Evolutionary conservation across 805 yeast genomes (phyloP).

Genomic region (Yarrowia phangngaensis): DNA sequence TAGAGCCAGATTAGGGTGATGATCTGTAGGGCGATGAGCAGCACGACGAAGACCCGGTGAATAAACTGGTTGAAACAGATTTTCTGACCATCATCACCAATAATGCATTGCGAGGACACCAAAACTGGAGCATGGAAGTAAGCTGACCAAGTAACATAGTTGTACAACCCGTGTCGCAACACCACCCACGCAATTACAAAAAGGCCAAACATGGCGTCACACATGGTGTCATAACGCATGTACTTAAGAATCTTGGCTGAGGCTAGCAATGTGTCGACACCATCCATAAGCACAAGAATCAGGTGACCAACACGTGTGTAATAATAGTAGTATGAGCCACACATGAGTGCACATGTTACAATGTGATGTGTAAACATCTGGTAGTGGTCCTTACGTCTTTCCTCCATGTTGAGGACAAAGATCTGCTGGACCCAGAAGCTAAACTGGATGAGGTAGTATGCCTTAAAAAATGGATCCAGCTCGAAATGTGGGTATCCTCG

Average conservation of each 20-base stretch:
- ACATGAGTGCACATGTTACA: constrained; percentile 62
- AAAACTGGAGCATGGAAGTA: constrained; percentile 46
- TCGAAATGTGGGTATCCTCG: constrained; percentile 70
- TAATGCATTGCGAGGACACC: constrained; percentile 39
- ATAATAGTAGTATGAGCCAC: constrained; percentile 70
- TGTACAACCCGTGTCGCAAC: constrained; percentile 69
- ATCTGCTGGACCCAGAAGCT: constrained; percentile 80
- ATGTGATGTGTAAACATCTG: constrained; percentile 91
- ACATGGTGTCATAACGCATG: constrained; percentile 53
- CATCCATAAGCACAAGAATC: constrained; percentile 75
- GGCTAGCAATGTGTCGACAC: constrained; percentile 68
- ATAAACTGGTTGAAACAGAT: constrained; percentile 38
- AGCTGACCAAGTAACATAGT: constrained; percentile 60
- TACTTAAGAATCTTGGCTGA: constrained; percentile 75
- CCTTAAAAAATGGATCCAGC: constrained; percentile 52
- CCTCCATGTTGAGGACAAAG: constrained; percentile 71
- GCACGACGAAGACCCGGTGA: constrained; percentile 47
- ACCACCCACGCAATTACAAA: constrained; percentile 68
- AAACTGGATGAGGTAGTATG: constrained; percentile 67
- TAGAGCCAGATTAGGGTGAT: constrained; percentile 70
- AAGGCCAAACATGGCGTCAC: constrained; percentile 65
- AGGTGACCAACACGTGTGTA: constrained; percentile 75
- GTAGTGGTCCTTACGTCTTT: constrained; percentile 70
- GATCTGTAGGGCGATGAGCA: constrained; percentile 64
- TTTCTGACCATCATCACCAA: constrained; percentile 32